phyloP scores from a whole-genome alignment of 179 eudicot genomes.

The Vitellaria paradoxa region DNA sequence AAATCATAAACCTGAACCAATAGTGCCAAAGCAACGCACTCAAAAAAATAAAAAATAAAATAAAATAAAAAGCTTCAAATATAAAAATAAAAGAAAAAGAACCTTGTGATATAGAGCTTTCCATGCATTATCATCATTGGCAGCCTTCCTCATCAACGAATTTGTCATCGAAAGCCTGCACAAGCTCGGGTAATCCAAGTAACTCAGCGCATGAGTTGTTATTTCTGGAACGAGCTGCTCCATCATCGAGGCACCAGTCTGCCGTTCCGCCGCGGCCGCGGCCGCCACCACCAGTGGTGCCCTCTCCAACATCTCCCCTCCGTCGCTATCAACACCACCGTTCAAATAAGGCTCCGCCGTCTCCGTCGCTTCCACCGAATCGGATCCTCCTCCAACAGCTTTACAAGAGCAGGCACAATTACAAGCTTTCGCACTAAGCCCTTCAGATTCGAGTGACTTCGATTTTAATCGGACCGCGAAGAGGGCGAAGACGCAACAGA shows the following conservation, averaged over 20 bases:
- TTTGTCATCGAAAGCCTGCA: slow-evolving; percentile 93
- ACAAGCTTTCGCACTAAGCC: slow-evolving; percentile 5
- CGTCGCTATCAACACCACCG: slow-evolving; percentile 32
- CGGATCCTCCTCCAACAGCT: slow-evolving; percentile 28
- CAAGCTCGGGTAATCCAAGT: slow-evolving; percentile 84
- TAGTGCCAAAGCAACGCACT: not conserved
- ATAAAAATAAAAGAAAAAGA: not conserved
- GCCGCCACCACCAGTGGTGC: slow-evolving; percentile 17
- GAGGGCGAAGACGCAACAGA: slow-evolving; percentile 34
- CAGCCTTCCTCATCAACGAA: slow-evolving; percentile 84
- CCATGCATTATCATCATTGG: slow-evolving; percentile 97
- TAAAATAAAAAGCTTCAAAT: no score
- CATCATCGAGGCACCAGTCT: slow-evolving; percentile 91
- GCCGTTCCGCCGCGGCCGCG: slow-evolving; percentile 33
- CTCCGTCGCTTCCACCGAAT: slow-evolving; percentile 8
- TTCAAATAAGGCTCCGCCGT: slow-evolving; percentile 19
- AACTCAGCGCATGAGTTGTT: slow-evolving; percentile 84
- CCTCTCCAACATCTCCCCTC: slow-evolving; percentile 29
- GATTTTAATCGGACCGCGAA: slow-evolving; percentile 33
- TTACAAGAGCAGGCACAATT: slow-evolving; percentile 24
- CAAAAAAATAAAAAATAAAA: not conserved
- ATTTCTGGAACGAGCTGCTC: slow-evolving; percentile 96
- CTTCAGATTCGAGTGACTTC: slow-evolving; percentile 13
- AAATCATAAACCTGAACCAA: not conserved
- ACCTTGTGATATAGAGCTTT: slow-evolving; percentile 96